Evolutionary conservation across 1,284 basidiomycete species (phyloP).

Genomic region (Meripilus lineatus): DNA sequence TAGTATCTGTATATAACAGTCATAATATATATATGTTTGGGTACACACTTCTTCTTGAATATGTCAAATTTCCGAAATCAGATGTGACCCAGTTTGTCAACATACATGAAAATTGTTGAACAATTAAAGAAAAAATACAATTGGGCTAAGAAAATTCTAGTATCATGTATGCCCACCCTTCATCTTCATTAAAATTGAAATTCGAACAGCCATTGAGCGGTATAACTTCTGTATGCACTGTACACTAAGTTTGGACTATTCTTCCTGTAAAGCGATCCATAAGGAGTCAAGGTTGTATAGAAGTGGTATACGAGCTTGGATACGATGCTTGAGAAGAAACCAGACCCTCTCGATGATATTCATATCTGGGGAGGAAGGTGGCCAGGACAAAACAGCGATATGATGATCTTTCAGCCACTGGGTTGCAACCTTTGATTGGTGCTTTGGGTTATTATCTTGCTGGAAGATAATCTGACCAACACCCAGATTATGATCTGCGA

Average conservation of each 20-base stretch:
- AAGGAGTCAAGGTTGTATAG: conserved; percentile 6
- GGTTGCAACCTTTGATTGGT: conserved; percentile 22
- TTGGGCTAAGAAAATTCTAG: no score
- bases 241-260: conserved; percentile 4
- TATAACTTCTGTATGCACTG: conserved; percentile 5
- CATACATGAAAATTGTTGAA: no score
- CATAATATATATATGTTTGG: no score
- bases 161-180: neutral
- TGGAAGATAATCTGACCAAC: conserved; percentile 18
- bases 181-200: neutral
- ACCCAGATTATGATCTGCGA: neutral
- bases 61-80: no score
- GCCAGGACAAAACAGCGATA: conserved; percentile 28
- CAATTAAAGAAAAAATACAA: no score
- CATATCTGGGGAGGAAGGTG: conserved; percentile 32
- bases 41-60: no score
- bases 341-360: conserved; percentile 19
- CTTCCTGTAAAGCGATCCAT: conserved; percentile 9
- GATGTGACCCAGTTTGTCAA: no score
- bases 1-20: no score
- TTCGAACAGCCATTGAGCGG: conserved; percentile 2
- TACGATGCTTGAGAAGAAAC: neutral
- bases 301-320: neutral
- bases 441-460: conserved; percentile 35
- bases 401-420: conserved; percentile 30